Evolutionary conservation across 345 rosid species (phyloP), one percentile per base, ranked within the genome.

Genomic region (Eucalyptus decipiens): DNA sequence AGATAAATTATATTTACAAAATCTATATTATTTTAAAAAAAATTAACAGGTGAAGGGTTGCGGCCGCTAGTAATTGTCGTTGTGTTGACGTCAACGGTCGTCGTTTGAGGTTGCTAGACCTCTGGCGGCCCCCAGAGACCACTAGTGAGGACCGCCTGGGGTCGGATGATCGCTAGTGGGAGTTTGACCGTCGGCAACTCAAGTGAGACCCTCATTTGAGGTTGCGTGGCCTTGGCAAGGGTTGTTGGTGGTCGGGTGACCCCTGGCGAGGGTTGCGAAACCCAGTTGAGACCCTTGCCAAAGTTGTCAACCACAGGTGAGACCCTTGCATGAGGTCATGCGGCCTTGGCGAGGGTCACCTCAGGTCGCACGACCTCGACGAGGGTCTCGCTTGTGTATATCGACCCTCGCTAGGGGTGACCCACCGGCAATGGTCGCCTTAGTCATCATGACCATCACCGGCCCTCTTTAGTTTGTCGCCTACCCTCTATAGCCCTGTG

Each of bases 1-100:
- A 0, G 10, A 52, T 52, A 52, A 52, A 0, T 52, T 19, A 52
- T 19, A 3, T 19, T 19, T 52, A 19, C 24, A 52, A 52, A 18
- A 0, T 0, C 4, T 1, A 0, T 52, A 18, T 18, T 51, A 51
- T 17, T 51, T 17, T 51, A 7, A 18, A 51, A 52, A 50, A 18
- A n/a, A n/a, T n/a, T n/a, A n/a, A n/a, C n/a, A n/a, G n/a, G n/a
- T n/a, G n/a, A n/a, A n/a, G n/a, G n/a, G n/a, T n/a, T n/a, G n/a
- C n/a, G n/a, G n/a, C n/a, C n/a, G n/a, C n/a, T n/a, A n/a, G n/a
- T n/a, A n/a, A 37, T 6, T 50, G 0, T 16, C 0, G 19, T 3
- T 2, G 6, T 1, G 6, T 1, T 1, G 2, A 0, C 0, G 6
- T 2, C 0, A 1, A 0, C 0, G 7, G 1, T 0, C 1, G 1